phyloP scores from a whole-genome alignment of 257 asterid species.

The Rhazya stricta region DNA sequence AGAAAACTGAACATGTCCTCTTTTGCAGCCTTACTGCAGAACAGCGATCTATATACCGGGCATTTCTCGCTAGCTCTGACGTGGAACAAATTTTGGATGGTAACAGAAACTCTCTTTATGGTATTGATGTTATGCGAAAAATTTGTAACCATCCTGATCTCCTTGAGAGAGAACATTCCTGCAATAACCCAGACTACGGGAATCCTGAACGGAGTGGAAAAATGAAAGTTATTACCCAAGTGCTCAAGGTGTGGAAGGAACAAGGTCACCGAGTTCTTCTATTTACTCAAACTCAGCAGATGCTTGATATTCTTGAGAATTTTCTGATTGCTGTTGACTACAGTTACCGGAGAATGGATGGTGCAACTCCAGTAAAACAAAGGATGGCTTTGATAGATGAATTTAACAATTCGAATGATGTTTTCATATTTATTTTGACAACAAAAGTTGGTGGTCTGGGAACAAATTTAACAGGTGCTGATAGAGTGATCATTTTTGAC shows the following conservation, averaged over 20 bases:
- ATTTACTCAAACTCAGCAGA: conserved; percentile 91
- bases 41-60: conserved; percentile 86
- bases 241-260: conserved; percentile 90
- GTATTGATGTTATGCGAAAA: conserved; percentile 96
- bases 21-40: conserved; percentile 88
- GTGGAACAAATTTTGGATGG: conserved; percentile 93
- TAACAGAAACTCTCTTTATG: conserved; percentile 74
- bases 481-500: conserved; percentile 93
- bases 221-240: conserved; percentile 82
- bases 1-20: conserved; percentile 96
- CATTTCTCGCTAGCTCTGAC: conserved; percentile 97
- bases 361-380: conserved; percentile 77
- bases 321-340: conserved; percentile 48
- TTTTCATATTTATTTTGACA: conserved; percentile 79
- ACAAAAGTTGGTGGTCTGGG: conserved; percentile 98
- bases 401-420: conserved; percentile 72
- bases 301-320: conserved; percentile 95
- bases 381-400: conserved; percentile 94
- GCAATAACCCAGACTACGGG: conserved; percentile 85
- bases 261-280: conserved; percentile 98
- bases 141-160: conserved; percentile 99
- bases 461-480: conserved; percentile 92
- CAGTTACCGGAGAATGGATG: conserved; percentile 92
- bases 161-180: conserved; percentile 87
- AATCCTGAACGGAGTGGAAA: conserved; percentile 89